Base-by-base conservation (phyloP, 1,284 basidiomycete species). In the Stygiomarasmius scandens region DNA sequence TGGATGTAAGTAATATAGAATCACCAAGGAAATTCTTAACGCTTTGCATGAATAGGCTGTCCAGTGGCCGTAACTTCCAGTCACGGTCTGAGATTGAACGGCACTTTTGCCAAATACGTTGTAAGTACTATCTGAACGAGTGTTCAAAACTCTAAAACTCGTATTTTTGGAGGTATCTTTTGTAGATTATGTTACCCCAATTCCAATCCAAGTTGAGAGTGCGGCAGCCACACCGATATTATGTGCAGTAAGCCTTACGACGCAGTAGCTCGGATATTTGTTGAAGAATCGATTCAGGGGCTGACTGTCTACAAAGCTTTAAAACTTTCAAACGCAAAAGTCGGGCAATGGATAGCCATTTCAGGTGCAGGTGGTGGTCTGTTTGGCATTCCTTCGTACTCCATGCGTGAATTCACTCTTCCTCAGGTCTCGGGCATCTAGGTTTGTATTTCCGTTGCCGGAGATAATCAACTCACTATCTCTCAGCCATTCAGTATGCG, bases 291-390 rank as follows among this genome's bases (percentile, higher is more conserved):
- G 5, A 6, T 32, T 12, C 12, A 84, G 77, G 86, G 85, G 24
- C 63, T 89, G 24, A 88, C 87, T 0, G 83, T 87, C 2, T 91
- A 89, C 73, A 85, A 84, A 65, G 89, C 83, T 0, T 71, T 92
- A 61, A 90, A 87, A 67, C 73, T 79, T 49, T 73, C 83, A 38
- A 74, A 77, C 43, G 69, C 77, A 19, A 75, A 68, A 8, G 72
- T 82, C 10, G 89, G 88, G 16, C 77, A 90, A 58, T 90, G 82
- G 80, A 74, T 92, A 29, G 83, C 83, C 36, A 84, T 93, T 58
- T 79, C 84, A 16, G 88, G 87, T 46, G 86, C 85, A 19, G 87
- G 86, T 8, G 84, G 81, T 41, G 78, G n/a, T n/a, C 86, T 25
- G 72, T 85, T 4, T 83, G 83, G 3, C 82, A 84, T 70, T 68